These are phyloP conservation scores for Lodderomyces pseudojiufengensis DNA, from an alignment of 1,139 yeast genomes.

Conservation along the genomic window DNA sequence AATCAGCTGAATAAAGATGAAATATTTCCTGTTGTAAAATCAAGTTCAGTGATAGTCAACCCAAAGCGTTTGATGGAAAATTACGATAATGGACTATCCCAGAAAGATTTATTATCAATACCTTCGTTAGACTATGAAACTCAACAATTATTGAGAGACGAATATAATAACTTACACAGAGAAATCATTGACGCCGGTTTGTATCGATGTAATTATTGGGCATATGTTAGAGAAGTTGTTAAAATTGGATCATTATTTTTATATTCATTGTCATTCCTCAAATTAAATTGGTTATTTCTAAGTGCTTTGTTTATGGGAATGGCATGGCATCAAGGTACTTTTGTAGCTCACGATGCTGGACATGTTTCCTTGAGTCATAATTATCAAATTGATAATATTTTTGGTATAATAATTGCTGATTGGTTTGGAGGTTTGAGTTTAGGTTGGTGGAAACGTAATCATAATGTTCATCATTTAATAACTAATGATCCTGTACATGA, in stretches of 20 bases:
- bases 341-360: slow-evolving; percentile 88
- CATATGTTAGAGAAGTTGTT: slow-evolving; percentile 61
- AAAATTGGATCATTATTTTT: slow-evolving; percentile 56
- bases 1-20: slow-evolving; percentile 32
- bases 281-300: slow-evolving; percentile 39
- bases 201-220: slow-evolving; percentile 71
- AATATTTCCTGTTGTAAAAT: slow-evolving; percentile 28
- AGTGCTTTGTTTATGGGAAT: slow-evolving; percentile 70
- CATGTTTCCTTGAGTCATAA: slow-evolving; percentile 80
- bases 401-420: slow-evolving; percentile 73
- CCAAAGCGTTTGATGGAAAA: slow-evolving; percentile 53
- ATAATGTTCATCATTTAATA: slow-evolving; percentile 83
- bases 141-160: slow-evolving; percentile 52
- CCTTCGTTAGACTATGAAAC: slow-evolving; percentile 70
- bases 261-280: slow-evolving; percentile 49
- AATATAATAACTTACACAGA: slow-evolving; percentile 62
- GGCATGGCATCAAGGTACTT: slow-evolving; percentile 89
- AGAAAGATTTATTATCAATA: slow-evolving; percentile 47
- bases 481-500: slow-evolving; percentile 92
- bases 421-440: slow-evolving; percentile 83
- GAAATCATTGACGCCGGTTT: slow-evolving; percentile 53
- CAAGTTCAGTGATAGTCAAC: slow-evolving; percentile 37
- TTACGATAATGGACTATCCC: slow-evolving; percentile 55
- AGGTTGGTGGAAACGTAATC: slow-evolving; percentile 95
- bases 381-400: slow-evolving; percentile 70